Percentiles rank a stretch among this genome's conserved stretches.
phyloP scores from a whole-genome alignment of 2,329 filamentous ascomycete species.

The Monilinia aucupariae region DNA sequence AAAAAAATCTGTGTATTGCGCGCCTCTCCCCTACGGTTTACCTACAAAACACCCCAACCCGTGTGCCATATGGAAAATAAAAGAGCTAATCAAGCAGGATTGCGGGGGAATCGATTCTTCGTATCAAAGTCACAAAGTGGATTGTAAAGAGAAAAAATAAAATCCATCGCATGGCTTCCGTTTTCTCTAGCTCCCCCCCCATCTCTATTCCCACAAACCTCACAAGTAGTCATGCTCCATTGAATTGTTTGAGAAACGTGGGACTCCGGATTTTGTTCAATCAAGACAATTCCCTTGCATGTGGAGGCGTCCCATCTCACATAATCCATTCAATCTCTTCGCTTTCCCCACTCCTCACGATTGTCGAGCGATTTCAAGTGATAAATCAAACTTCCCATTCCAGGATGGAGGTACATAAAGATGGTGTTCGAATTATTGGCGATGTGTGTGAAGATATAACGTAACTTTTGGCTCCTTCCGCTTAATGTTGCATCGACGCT shows the following conservation, averaged over 20 bases:
- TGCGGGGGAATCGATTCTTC: constrained; percentile 10
- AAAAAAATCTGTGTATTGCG: constrained; percentile 8
- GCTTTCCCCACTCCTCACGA: not conserved
- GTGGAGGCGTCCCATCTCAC: not conserved
- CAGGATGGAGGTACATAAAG: not conserved
- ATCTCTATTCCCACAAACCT: not conserved
- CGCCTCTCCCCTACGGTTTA: constrained; percentile 4
- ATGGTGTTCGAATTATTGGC: not conserved
- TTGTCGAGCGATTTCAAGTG: not conserved
- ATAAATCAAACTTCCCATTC: not conserved
- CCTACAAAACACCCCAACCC: constrained; percentile 10
- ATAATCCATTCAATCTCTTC: not conserved
- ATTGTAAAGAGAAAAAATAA: constrained; percentile 5
- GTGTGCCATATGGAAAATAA: constrained; percentile 3
- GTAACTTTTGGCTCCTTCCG: constrained; percentile 1
- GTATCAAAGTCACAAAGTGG: constrained; percentile 12
- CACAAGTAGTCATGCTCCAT: not conserved
- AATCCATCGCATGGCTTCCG: not conserved
- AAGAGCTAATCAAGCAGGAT: constrained; percentile 4
- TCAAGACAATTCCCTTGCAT: not conserved
- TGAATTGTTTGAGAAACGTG: not conserved
- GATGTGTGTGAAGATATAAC: constrained; percentile 9
- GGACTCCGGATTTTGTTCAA: not conserved
- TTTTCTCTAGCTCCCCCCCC: not conserved
- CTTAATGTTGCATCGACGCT: not conserved